These are phyloP conservation scores for Kluyveromyces sp. DNA, from an alignment of 1,139 yeast genomes.

Conservation along the genomic window DNA sequence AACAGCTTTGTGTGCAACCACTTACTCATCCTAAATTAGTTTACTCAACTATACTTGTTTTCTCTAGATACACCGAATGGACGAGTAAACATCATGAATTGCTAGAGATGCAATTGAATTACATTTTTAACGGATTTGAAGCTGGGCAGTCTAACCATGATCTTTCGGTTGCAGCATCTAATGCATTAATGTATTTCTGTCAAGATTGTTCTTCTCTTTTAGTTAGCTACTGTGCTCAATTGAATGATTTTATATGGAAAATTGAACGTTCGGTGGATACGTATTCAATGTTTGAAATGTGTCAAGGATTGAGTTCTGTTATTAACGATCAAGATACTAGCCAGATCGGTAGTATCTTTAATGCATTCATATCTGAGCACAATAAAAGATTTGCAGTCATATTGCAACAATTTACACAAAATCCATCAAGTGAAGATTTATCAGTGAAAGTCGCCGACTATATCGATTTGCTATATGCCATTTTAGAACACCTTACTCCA, in stretches of 20 bases:
- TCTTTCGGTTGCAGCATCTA: constrained; percentile 79
- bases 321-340: constrained; percentile 48
- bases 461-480: constrained; percentile 66
- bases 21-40: constrained; percentile 72
- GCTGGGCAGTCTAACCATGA: constrained; percentile 34
- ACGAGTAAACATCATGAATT: constrained; percentile 77
- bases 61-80: constrained; percentile 96
- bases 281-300: constrained; percentile 67
- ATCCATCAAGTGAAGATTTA: constrained; percentile 33
- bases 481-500: constrained; percentile 53
- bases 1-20: constrained; percentile 58
- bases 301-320: constrained; percentile 87
- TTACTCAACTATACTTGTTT: constrained; percentile 85
- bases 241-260: constrained; percentile 66
- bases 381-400: constrained; percentile 38
- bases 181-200: constrained; percentile 90
- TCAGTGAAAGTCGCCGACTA: constrained; percentile 59
- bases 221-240: constrained; percentile 64
- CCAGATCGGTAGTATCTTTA: constrained; percentile 38
- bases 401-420: constrained; percentile 20
- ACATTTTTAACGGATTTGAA: constrained; percentile 74
- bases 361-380: constrained; percentile 64
- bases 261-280: constrained; percentile 51
- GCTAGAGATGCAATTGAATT: constrained; percentile 74
- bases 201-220: constrained; percentile 75